Percentiles rank a stretch among this genome's conserved stretches.
phyloP scores from a whole-genome alignment of 768 basidiomycete genomes.

The Favolaschia claudopus region DNA sequence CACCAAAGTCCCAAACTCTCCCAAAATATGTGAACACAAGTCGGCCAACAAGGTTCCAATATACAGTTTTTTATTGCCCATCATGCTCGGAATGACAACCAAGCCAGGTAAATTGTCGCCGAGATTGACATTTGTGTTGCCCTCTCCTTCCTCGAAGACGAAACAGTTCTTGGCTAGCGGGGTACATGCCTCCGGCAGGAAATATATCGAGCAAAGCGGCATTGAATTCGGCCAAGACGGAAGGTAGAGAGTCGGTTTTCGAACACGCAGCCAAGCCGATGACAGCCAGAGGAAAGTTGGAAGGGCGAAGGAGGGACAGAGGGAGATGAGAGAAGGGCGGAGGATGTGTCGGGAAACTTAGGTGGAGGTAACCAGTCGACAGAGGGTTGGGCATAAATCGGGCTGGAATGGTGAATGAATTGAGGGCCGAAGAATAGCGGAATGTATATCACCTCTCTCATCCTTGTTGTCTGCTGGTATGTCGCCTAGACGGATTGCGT shows the following conservation, averaged over 20 bases:
- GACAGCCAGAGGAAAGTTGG: conserved; percentile 85
- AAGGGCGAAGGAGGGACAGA: conserved; percentile 78
- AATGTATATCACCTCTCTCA: conserved; percentile 64
- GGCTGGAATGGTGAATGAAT: conserved; percentile 47
- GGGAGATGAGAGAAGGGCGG: conserved; percentile 71
- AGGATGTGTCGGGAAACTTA: conserved; percentile 80
- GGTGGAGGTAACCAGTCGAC: conserved; percentile 82
- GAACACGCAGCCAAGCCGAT: conserved; percentile 85
- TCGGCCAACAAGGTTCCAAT: conserved; percentile 90
- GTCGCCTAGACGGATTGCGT: conserved; percentile 79
- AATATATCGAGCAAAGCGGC: conserved; percentile 70
- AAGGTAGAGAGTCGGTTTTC: conserved; percentile 56
- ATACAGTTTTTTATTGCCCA: conserved; percentile 89
- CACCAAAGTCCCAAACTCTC: conserved; percentile 87
- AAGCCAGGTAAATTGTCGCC: conserved; percentile 67
- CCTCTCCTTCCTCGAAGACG: conserved; percentile 82
- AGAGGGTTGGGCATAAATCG: conserved; percentile 84
- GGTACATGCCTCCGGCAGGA: conserved; percentile 71
- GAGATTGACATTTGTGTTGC: conserved; percentile 60
- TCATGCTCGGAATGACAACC: conserved; percentile 81
- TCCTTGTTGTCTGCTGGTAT: conserved; percentile 83
- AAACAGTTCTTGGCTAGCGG: conserved; percentile 84
- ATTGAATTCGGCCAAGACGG: conserved; percentile 72
- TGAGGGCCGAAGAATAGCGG: neutral
- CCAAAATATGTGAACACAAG: conserved; percentile 85